Evolutionary conservation across 1,139 yeast species (phyloP), one percentile per base, ranked within the genome.

Genomic region (Casaregolazyma lundiana): DNA sequence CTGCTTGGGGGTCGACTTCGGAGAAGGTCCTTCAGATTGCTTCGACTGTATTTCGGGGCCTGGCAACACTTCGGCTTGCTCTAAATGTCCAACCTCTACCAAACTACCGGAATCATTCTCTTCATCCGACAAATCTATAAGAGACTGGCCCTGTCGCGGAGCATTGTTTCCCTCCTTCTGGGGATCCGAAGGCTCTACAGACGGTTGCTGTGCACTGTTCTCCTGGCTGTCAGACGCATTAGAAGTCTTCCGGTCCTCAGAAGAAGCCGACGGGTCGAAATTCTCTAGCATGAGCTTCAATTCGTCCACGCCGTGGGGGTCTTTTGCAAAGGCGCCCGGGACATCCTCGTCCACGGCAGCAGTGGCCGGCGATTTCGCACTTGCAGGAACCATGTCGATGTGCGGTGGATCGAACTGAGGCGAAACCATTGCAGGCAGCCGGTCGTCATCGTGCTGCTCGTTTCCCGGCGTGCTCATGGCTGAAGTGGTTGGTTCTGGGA

Each of bases 221-320:
- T n/a, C n/a, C n/a, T n/a, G n/a, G n/a, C n/a, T n/a, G n/a, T n/a
- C n/a, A 9, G 29, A 24, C 7, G 7, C n/a, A 24, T 6, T 24
- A 24, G 29, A 24, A 24, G 9, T 7, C 8, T 13, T 6, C 8
- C n/a, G 8, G n/a, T 24, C 29, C 8, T 4, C 29, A 3, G 29
- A 24, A 24, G 29, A 24, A 24, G 29, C 13, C 38, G 63, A 46
- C 8, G 66, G 67, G 45, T 63, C 67, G 50, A 63, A 63, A 45
- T 64, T 64, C 37, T 61, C 67, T 38, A 63, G 48, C 19, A 63
- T 49, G 15, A 56, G 57, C 37, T 60, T 62, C 46, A 63, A 46
- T 26, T 55, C 56, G 34, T 43, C 45, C 11, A 30, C 26, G 7
- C 30, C 34, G 9, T 19, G 32, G 17, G 29, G 16, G 20, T 30